Percentiles rank a stretch among this genome's conserved stretches.
Conservation (phyloP, 148 eudicot species). For the Rhododendron vialii region DNA sequence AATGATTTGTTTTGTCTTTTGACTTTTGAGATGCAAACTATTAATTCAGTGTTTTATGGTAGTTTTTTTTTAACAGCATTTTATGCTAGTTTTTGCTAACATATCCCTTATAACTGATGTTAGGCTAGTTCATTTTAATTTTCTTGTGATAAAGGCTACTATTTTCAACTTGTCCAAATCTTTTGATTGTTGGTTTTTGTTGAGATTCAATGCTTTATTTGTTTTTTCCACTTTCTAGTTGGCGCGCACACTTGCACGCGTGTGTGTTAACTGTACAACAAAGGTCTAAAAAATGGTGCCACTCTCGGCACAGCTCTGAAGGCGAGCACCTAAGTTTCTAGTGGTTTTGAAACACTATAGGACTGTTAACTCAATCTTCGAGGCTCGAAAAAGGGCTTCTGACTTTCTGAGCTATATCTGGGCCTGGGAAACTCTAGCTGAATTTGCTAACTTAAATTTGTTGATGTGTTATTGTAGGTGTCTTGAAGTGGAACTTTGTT, state of each 20-base stretch:
- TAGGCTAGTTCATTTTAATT: not conserved
- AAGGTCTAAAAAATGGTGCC: not conserved
- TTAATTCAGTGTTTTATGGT: not conserved
- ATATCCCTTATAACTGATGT: not conserved
- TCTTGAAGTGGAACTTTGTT: not conserved
- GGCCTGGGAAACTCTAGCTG: not conserved
- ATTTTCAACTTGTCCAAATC: not conserved
- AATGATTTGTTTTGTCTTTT: not conserved
- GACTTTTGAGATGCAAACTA: not conserved
- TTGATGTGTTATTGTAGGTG: constrained; percentile 13
- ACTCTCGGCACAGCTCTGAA: not conserved
- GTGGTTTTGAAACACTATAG: not conserved
- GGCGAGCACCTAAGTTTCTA: not conserved
- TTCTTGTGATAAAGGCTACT: not conserved
- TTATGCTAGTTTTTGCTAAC: not conserved
- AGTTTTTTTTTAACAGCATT: not conserved
- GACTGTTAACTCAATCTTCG: not conserved
- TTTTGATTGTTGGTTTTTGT: not conserved
- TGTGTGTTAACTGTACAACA: not conserved
- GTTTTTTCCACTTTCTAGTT: not conserved
- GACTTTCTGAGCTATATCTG: not conserved
- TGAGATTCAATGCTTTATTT: not conserved
- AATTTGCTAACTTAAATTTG: not conserved
- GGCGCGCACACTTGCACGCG: not conserved
- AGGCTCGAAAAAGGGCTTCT: not conserved